Evolutionary conservation across 768 basidiomycete genomes (phyloP), one percentile per base, ranked within the genome.

Genomic region (Fomitopsis serialis): DNA sequence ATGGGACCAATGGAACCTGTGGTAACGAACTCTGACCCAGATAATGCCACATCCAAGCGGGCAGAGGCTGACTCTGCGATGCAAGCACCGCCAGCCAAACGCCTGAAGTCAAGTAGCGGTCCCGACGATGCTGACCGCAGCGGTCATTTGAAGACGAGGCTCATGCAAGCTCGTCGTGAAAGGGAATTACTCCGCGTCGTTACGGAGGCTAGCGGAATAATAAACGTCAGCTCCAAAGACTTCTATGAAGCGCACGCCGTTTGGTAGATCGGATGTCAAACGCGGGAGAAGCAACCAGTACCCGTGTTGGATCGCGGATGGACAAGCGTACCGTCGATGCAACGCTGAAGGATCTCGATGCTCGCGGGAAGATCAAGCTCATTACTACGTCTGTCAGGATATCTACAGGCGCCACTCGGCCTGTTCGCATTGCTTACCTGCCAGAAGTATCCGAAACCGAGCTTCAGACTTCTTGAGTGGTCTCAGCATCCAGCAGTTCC

Each of bases 151-250:
- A 79, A 77, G 56, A 73, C 81, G 45, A 94, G 92, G 58, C 80
- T 93, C 23, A 89, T 91, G 15, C 78, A 85, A 53, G 71, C 90
- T 40, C 81, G 89, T 3, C 81, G 92, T 21, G 89, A 93, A 70
- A 89, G 87, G 55, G 92, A 94, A 66, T 66, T 93, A 45, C 63
- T 83, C 51, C 81, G 79, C 27, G 77, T 89, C 21, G 68, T 92
- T n/a, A 76, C 82, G 52, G 75, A 72, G 22, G 68, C 78, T 48
- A 85, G 85, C 7, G 92, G 91, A 0, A 79, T 92, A 40, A 70
- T 78, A 43, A 85, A 85, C 59, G 72, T 79, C 12, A 79, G 82
- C 54, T 75, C 78, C 23, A 88, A 83, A 60, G 87, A 90, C 55
- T 78, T 92, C 60, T 79, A 77, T 51, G 84, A 86, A 42, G 79